phyloP scores from a whole-genome alignment of 202 grass and related monocot species.

The Zizania palustris region DNA sequence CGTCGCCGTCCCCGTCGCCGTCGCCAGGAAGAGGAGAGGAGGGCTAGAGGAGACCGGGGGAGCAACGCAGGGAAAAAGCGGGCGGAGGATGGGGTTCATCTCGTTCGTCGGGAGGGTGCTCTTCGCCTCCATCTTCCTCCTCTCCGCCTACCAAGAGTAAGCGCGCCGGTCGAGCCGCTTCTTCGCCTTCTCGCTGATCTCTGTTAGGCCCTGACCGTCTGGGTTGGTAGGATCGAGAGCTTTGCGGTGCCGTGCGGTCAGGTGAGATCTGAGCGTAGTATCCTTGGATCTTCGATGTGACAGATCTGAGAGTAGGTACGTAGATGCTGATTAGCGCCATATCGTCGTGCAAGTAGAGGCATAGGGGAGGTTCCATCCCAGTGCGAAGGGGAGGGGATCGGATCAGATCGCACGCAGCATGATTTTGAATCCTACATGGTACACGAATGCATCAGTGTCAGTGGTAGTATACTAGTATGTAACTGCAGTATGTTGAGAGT shows the following conservation, averaged over 20 bases:
- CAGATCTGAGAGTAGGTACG: not conserved
- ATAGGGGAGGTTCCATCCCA: not conserved
- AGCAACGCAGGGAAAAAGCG: not conserved
- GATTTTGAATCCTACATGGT: not conserved
- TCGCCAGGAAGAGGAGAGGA: not conserved
- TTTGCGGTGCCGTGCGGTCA: not conserved
- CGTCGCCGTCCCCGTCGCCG: constrained; percentile 7
- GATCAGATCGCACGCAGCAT: not conserved
- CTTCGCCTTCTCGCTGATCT: not conserved
- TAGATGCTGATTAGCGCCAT: not conserved
- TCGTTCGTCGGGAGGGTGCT: constrained; percentile 76
- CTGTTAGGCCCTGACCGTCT: not conserved
- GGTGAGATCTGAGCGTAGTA: constrained; percentile 25
- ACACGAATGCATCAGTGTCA: not conserved
- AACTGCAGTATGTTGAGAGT: not conserved
- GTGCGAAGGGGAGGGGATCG: not conserved
- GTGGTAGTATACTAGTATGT: not conserved
- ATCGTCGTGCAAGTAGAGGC: not conserved
- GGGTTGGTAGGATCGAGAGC: constrained; percentile 11
- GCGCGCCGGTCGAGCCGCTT: not conserved
- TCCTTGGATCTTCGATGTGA: constrained; percentile 15
- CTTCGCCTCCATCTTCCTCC: constrained; percentile 73
- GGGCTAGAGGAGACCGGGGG: not conserved
- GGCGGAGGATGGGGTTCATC: constrained; percentile 58
- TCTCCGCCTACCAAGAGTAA: constrained; percentile 78